These are phyloP conservation scores for Magnolia kwangsiensis DNA, from an alignment of 164 flowering plant species.

Conservation along the genomic window DNA sequence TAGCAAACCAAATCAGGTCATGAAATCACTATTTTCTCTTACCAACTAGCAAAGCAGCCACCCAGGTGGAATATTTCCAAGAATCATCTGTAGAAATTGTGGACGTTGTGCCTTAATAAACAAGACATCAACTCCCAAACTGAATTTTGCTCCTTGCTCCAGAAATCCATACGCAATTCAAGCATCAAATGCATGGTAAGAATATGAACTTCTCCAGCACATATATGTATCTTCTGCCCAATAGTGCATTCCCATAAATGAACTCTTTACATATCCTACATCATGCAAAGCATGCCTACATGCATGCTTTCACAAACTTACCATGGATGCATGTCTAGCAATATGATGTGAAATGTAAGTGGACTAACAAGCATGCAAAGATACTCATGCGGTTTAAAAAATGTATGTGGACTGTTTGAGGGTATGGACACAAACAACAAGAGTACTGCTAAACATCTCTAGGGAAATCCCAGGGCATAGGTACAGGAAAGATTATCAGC, in stretches of 20 bases:
- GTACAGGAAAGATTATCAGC: no score
- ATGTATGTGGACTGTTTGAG: no score
- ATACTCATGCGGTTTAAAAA: neutral
- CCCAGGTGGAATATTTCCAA: conserved; percentile 48
- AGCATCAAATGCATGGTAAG: conserved; percentile 26
- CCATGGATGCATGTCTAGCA: neutral
- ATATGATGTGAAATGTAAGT: neutral
- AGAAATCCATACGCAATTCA: conserved; percentile 25
- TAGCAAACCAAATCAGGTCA: conserved; percentile 14
- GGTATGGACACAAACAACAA: neutral
- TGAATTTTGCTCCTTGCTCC: conserved; percentile 38
- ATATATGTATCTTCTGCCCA: conserved; percentile 29
- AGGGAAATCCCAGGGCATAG: no score
- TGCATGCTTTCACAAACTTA: conserved; percentile 22
- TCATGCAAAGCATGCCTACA: conserved; percentile 24
- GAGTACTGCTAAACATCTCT: neutral
- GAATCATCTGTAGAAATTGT: conserved; percentile 44
- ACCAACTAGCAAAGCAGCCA: conserved; percentile 55
- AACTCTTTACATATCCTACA: conserved; percentile 5
- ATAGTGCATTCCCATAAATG: conserved; percentile 7
- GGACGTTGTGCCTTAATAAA: conserved; percentile 19
- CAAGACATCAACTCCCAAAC: conserved; percentile 39
- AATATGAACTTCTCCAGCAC: conserved; percentile 20
- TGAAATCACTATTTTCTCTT: conserved; percentile 25
- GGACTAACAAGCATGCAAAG: neutral